These are phyloP conservation scores for Paramecium octaurelia DNA, from an alignment of 73 alveolate species.

Conservation along the genomic window DNA sequence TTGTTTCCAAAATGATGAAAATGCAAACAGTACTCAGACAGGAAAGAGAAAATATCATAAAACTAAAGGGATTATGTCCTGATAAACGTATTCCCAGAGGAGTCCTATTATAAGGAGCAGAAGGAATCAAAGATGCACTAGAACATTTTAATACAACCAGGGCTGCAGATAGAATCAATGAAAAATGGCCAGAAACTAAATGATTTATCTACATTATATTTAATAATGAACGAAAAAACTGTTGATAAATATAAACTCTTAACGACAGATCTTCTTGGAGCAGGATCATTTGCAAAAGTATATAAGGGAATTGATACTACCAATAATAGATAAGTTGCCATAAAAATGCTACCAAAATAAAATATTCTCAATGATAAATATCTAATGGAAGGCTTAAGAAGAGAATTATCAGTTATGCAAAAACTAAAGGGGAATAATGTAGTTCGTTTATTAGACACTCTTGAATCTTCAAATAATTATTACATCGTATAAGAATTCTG, in stretches of 20 bases:
- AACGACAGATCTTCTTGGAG: conserved; percentile 43
- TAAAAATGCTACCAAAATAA: conserved; percentile 49
- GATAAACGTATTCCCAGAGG: conserved; percentile 88
- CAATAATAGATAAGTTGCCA: conserved; percentile 20
- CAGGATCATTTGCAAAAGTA: conserved; percentile 47
- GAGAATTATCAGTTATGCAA: conserved; percentile 55
- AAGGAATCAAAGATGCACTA: conserved; percentile 79
- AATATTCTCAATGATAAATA: conserved; percentile 16
- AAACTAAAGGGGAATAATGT: conserved; percentile 43
- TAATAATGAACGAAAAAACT: conserved; percentile 51
- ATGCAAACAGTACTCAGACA: conserved; percentile 82
- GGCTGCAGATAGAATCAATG: conserved; percentile 70
- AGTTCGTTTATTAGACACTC: conserved; percentile 42
- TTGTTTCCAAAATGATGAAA: conserved; percentile 65
- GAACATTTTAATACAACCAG: conserved; percentile 69
- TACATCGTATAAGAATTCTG: conserved; percentile 57
- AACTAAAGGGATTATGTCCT: conserved; percentile 87
- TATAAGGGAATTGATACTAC: conserved; percentile 49
- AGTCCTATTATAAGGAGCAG: conserved; percentile 75
- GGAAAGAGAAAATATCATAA: conserved; percentile 80
- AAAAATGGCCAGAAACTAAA: conserved; percentile 71
- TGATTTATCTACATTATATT: neutral
- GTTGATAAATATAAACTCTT: conserved; percentile 56
- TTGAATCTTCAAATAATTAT: conserved; percentile 52
- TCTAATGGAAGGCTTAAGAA: conserved; percentile 52